Conservation (phyloP, 345 rosid genomes). For the Erodium maritimum region DNA sequence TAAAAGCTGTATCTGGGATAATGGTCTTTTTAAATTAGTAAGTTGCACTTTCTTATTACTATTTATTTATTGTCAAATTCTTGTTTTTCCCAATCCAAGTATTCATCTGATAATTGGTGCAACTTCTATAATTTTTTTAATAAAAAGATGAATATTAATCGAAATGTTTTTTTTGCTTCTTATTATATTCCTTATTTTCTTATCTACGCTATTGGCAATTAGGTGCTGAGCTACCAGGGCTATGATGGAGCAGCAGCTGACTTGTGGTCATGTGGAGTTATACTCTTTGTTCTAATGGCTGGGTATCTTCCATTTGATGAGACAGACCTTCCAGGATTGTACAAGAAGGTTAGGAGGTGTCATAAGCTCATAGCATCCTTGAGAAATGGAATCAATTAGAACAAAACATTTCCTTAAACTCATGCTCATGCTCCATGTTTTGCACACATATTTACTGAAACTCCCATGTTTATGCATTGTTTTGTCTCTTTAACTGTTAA, state of each 20-base stretch:
- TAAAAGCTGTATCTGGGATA: too few species aligned
- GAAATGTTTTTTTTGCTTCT: too few species aligned
- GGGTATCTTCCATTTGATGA: conserved; percentile 80
- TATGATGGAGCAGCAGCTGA: conserved; percentile 92
- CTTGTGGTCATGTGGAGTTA: conserved; percentile 92
- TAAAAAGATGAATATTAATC: too few species aligned
- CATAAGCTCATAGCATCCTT: too few species aligned
- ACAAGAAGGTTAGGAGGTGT: conserved; percentile 35
- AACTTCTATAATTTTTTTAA: too few species aligned
- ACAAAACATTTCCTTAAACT: too few species aligned
- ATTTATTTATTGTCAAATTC: too few species aligned
- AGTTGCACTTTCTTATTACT: too few species aligned
- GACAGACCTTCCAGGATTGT: conserved; percentile 65
- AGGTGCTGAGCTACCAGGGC: conserved; percentile 57
- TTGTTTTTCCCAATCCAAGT: too few species aligned
- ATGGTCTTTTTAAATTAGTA: too few species aligned
- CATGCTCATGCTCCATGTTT: conserved; percentile 2
- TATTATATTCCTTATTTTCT: conserved; percentile 6
- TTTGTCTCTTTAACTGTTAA: neutral
- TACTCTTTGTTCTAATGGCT: conserved; percentile 78
- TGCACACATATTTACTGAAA: neutral
- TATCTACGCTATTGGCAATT: conserved; percentile 3
- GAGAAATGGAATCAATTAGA: too few species aligned
- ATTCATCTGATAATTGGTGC: too few species aligned
- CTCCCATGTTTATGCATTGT: neutral